A percentile compares a stretch with the other conserved stretches of the same genome.
These are phyloP conservation scores for Sclerotinia nivalis DNA, from an alignment of 2,329 filamentous ascomycete genomes.

Conservation along the genomic window DNA sequence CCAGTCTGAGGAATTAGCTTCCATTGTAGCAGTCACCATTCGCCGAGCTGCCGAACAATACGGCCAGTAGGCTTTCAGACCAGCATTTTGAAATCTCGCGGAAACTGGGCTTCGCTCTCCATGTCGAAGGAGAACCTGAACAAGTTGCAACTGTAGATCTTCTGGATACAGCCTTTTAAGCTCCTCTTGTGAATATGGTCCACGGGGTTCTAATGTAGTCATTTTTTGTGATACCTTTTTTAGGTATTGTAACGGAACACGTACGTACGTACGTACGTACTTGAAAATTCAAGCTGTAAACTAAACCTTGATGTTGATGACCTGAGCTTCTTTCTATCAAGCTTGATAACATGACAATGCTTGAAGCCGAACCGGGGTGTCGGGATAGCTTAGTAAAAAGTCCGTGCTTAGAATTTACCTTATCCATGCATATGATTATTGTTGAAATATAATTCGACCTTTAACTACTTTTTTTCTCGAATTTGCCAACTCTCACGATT, in stretches of 20 bases:
- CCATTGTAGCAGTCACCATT: conserved; percentile 62
- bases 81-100: conserved; percentile 81
- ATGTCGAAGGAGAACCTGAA: conserved; percentile 82
- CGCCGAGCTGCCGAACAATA: conserved; percentile 80
- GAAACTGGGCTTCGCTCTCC: conserved; percentile 83
- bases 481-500: neutral
- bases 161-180: conserved; percentile 78
- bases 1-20: conserved; percentile 48
- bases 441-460: neutral
- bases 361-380: neutral
- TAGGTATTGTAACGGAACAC: neutral
- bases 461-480: neutral
- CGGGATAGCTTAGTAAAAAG: conserved; percentile 1
- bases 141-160: conserved; percentile 77
- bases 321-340: neutral
- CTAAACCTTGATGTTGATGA: neutral
- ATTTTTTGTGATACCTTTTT: conserved; percentile 50
- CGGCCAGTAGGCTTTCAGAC: conserved; percentile 74
- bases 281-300: neutral
- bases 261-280: neutral
- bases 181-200: conserved; percentile 79
- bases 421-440: neutral
- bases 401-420: neutral
- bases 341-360: conserved; percentile 3
- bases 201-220: conserved; percentile 74